Evolutionary conservation across 768 basidiomycete genomes (phyloP), one percentile per base, ranked within the genome.

Genomic region (Chlorophyllum brunneum): DNA sequence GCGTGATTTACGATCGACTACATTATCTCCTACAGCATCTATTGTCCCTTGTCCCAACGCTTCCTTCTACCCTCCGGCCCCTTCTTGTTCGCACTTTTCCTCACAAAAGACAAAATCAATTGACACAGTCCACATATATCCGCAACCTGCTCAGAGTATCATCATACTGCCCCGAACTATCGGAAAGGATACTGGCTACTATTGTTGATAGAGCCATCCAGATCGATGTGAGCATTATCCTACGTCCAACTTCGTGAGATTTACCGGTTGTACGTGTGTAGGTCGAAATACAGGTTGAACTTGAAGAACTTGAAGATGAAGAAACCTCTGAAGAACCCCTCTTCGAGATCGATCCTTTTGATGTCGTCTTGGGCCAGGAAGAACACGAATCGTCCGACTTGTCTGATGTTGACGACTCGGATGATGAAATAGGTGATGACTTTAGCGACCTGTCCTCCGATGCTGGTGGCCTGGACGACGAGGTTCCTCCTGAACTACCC

Each of bases 211-310:
- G 93, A n/a, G 88, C 93, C 24, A 85, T 98, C 27, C 86, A 95
- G 67, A 94, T 99, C 53, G 97, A 99, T 67, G 95, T 95, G 61
- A 51, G 91, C 76, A n/a, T n/a, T n/a, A n/a, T n/a, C n/a, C 29
- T 31, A 4, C 42, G 18, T 34, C 24, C 26, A 10, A 16, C 4
- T 13, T 20, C 6, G 1, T 5, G 16, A 47, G 2, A 39, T 27
- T 13, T 46, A 16, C 23, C 47, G 5, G 15, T 51, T 22, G 55
- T 8, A 11, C 30, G 8, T 26, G 29, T 11, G 0, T 51, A 95
- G 92, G 92, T 97, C 23, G 95, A 99, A 69, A 94, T 99, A 27
- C 95, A 97, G 64, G 88, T 92, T n/a, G 93, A 95, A 61, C 63
- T 93, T 3, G 95, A 98, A 63, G 92, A 97, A 58, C 72, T 95